Percentiles rank a stretch among this genome's conserved stretches.
Evolutionary conservation across 83 land plant genomes (phyloP).

Genomic region (Thuja plicata): DNA sequence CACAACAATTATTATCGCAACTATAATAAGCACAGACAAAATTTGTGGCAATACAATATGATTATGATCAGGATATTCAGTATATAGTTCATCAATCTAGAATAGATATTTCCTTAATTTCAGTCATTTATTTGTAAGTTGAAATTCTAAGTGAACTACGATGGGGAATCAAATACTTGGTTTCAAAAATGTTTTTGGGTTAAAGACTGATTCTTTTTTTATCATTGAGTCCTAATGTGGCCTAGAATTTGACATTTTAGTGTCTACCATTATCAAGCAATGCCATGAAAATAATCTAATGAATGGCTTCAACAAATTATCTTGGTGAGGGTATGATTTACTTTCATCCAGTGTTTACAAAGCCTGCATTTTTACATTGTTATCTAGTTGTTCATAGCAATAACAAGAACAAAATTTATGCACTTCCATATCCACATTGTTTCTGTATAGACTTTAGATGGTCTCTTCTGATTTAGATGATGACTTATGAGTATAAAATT

Average conservation of each 20-base stretch:
- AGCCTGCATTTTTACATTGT: too few relatives aligned
- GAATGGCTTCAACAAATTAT: too few relatives aligned
- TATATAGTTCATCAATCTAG: background rate
- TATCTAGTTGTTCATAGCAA: too few relatives aligned
- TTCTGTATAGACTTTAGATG: background rate
- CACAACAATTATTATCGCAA: too few relatives aligned
- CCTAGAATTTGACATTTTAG: background rate
- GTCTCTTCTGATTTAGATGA: background rate
- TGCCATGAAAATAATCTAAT: too few relatives aligned
- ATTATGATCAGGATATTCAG: too few relatives aligned
- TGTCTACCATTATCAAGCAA: too few relatives aligned
- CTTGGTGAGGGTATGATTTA: background rate
- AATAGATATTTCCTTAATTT: background rate
- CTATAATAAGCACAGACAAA: background rate
- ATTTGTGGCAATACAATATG: background rate
- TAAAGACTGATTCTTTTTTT: background rate
- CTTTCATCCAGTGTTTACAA: too few relatives aligned
- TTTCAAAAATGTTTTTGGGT: background rate
- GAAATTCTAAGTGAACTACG: too few relatives aligned
- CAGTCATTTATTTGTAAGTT: too few relatives aligned
- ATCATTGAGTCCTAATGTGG: background rate
- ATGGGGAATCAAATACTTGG: background rate
- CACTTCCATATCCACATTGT: too few relatives aligned
- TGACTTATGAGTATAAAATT: background rate
- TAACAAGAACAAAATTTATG: too few relatives aligned